Percentiles rank a stretch among this genome's conserved stretches.
Conservation (phyloP, 352 stramenopile genomes). For the Aphanomyces stellatus region DNA sequence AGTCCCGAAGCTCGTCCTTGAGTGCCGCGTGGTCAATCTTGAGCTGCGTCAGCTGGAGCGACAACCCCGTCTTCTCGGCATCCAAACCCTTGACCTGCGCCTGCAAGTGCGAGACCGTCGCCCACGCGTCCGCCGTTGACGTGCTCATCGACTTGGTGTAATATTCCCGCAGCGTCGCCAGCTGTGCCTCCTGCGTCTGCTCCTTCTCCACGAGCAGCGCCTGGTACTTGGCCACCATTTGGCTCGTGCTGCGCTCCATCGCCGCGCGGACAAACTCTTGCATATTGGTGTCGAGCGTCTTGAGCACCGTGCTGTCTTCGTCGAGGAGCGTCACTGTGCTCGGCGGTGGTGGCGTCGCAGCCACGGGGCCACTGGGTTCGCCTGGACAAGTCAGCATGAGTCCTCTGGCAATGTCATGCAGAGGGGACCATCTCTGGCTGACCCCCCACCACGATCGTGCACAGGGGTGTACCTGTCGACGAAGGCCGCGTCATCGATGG, state of each 20-base stretch:
- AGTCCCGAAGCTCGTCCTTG: slow-evolving; percentile 55
- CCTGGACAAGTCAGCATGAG: slow-evolving; percentile 3
- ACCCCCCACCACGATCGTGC: not conserved
- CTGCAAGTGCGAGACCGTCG: slow-evolving; percentile 10
- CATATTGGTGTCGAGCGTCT: slow-evolving; percentile 13
- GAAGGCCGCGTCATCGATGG: not conserved
- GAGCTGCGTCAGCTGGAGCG: slow-evolving; percentile 60
- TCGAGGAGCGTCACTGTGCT: not conserved
- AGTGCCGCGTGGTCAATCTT: slow-evolving; percentile 57
- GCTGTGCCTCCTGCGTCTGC: slow-evolving; percentile 6
- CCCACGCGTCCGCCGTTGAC: slow-evolving; percentile 6
- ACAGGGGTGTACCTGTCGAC: not conserved
- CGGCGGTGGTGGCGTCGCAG: not conserved
- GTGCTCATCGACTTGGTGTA: slow-evolving; percentile 12
- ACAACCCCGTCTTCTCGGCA: slow-evolving; percentile 49
- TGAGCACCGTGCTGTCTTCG: not conserved
- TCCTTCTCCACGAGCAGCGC: slow-evolving; percentile 16
- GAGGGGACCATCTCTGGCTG: not conserved
- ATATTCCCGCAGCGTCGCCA: slow-evolving; percentile 9
- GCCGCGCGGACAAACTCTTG: slow-evolving; percentile 19
- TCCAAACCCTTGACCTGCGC: slow-evolving; percentile 50
- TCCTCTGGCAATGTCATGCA: no score
- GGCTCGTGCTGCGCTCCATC: slow-evolving; percentile 17
- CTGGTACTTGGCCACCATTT: slow-evolving; percentile 21
- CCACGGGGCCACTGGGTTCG: slow-evolving; percentile 12